These are phyloP conservation scores for Rostrohypoxylon terebratum DNA, from an alignment of 495 filamentous ascomycete genomes.

Conservation along the genomic window DNA sequence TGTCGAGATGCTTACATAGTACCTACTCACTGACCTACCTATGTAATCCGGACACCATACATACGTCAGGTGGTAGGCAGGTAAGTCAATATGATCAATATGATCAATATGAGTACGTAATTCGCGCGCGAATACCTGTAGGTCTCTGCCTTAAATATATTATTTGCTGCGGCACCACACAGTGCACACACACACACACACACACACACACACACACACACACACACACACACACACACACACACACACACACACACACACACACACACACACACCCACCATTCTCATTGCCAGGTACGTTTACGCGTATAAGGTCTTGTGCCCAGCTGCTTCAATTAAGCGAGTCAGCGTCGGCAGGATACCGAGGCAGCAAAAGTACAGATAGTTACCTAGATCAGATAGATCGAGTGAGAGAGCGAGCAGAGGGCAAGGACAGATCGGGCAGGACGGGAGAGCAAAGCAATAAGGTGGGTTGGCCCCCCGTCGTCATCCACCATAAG, in stretches of 20 bases:
- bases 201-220: too few relatives aligned
- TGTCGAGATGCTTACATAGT: not conserved
- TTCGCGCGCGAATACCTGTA: not conserved
- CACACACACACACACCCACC: too few relatives aligned
- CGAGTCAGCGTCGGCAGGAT: not conserved
- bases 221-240: too few relatives aligned
- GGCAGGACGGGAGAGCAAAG: slow-evolving; percentile 13
- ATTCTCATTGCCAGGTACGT: not conserved
- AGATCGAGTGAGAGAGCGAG: not conserved
- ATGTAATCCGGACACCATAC: not conserved
- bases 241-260: too few relatives aligned
- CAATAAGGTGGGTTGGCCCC: not conserved
- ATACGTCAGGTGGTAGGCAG: not conserved
- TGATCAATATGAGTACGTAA: not conserved
- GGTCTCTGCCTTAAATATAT: slow-evolving; percentile 20
- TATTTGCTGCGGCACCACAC: slow-evolving; percentile 9
- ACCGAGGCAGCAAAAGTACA: slow-evolving; percentile 6
- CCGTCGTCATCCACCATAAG: not conserved
- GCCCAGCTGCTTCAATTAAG: not conserved
- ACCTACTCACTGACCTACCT: not conserved
- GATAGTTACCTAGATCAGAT: too few relatives aligned
- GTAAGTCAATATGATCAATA: not conserved
- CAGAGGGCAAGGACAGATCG: not conserved
- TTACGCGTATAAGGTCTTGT: not conserved
- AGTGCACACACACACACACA: too few relatives aligned